Base-by-base conservation (phyloP, 306 rosid species). In the Fragaria ananassa region DNA sequence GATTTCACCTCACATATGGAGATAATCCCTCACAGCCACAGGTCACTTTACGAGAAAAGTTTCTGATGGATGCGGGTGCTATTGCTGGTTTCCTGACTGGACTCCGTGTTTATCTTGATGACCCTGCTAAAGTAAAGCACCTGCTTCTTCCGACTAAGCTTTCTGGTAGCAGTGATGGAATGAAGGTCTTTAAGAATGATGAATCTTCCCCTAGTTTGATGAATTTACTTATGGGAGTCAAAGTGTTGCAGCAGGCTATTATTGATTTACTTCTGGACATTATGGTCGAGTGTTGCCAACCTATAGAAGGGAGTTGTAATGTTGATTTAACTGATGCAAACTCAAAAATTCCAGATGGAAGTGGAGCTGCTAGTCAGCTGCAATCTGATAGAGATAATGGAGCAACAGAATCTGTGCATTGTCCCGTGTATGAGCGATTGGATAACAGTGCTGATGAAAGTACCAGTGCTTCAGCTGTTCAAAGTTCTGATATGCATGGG, bases 201-300 rank as follows among this genome's bases (percentile, higher is more conserved):
- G 98, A 92, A 80, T 88, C 99, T 57, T 92, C 96, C 71, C 98
- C 99, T 51, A 92, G 99, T 89, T 87, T 96, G 89, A 92, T 96
- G 97, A 96, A 91, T 86, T 87, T 96, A 86, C 88, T 96, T 68
- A 96, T 96, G 99, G 99, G 99, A 81, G 99, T 96, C 68, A 92
- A 91, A 83, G 99, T 96, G 51, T 82, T 96, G 82, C 99, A 96
- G 89, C 98, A 91, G 82, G 99, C 98, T 60, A 91, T 96, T 84
- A 86, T 96, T 84, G 99, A 96, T 85, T 89, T 96, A 78, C 93
- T 96, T 76, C 79, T 96, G 85, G 99, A 96, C 89, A 96, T 92
- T 87, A 96, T 96, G 99, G 98, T 96, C 2, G 97, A 92, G 78
- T 96, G 99, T 84, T 96, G 99, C 84, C 98, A 92, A 81, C 98